phyloP scores from a whole-genome alignment of 2,329 filamentous ascomycete species.

The Sporothrix pseudoabietina region DNA sequence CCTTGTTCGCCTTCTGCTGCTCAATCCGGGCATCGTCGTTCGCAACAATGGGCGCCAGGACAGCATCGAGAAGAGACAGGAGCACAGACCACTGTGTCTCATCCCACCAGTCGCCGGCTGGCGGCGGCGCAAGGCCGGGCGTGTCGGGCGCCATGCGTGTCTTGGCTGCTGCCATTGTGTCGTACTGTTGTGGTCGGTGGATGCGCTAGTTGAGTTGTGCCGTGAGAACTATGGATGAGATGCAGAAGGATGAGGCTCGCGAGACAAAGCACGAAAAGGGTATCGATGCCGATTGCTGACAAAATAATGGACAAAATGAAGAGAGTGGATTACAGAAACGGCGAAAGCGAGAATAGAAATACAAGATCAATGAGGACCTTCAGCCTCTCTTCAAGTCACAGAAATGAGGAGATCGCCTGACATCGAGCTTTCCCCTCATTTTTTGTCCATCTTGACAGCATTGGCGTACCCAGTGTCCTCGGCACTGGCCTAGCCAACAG shows the following conservation, averaged over 20 bases:
- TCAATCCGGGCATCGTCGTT: slow-evolving; percentile 38
- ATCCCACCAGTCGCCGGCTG: slow-evolving; percentile 45
- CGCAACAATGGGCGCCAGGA: slow-evolving; percentile 60
- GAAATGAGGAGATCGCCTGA: neutral
- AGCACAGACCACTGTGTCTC: slow-evolving; percentile 58
- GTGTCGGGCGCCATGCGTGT: neutral
- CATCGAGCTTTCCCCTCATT: slow-evolving; percentile 18
- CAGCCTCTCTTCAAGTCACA: neutral
- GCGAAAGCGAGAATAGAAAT: neutral
- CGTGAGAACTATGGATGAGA: neutral
- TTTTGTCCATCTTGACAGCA: neutral
- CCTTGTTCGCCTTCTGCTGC: neutral
- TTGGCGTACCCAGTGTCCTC: slow-evolving; percentile 28
- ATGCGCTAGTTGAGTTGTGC: neutral
- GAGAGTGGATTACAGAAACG: neutral
- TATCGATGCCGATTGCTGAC: neutral
- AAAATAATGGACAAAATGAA: neutral
- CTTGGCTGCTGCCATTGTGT: neutral
- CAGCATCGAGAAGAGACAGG: slow-evolving; percentile 58
- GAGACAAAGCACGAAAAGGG: neutral
- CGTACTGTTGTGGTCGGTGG: neutral
- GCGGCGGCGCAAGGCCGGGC: slow-evolving; percentile 24
- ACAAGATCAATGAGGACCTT: neutral
- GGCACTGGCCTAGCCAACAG: slow-evolving; percentile 23
- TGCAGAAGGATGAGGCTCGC: neutral